Evolutionary conservation across 352 stramenopile species (phyloP), one percentile per base, ranked within the genome.

Genomic region (Pythium grandisporangium): DNA sequence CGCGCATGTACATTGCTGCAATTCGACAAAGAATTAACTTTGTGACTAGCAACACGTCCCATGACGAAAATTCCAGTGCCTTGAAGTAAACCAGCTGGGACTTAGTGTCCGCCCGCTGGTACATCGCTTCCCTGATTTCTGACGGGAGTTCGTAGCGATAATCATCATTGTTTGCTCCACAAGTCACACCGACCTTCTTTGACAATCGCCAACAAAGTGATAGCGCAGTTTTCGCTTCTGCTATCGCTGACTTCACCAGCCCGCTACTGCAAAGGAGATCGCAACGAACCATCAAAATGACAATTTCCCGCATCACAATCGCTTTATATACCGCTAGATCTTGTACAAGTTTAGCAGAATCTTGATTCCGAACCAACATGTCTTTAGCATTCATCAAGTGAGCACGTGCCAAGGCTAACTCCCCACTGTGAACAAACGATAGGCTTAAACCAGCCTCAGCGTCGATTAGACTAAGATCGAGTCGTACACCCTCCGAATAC

Each of bases 201-300:
- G 59, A 58, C 16, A 88, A 36, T 55, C 75, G 84, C 67, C 69
- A 85, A 39, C 71, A 88, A 42, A 88, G 64, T 6, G 61, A 71
- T 3, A 88, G 48, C 14, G 71, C 74, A 20, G 54, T 45, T 48
- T 84, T 88, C 12, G 65, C 63, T 46, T 84, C 65, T 12, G 37
- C 37, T 25, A 88, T 69, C n/a, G 75, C 67, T 17, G 43, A 44
- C 14, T 57, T 48, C 11, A 48, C 55, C 32, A 55, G 51, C 2
- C 75, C 71, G 63, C 71, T 53, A 3, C 42, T 51, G 49, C 85
- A 83, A 33, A 66, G 33, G 32, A 83, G 63, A 26, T 85, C 63
- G 1, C 71, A 84, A 23, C 77, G 26, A 27, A 79, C 55, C 35
- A 64, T 42, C 12, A 70, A 64, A 22, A 81, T 32, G 16, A 78